Conservation (phyloP, 208 protist species). For the Acanthamoeba castellanii region DNA sequence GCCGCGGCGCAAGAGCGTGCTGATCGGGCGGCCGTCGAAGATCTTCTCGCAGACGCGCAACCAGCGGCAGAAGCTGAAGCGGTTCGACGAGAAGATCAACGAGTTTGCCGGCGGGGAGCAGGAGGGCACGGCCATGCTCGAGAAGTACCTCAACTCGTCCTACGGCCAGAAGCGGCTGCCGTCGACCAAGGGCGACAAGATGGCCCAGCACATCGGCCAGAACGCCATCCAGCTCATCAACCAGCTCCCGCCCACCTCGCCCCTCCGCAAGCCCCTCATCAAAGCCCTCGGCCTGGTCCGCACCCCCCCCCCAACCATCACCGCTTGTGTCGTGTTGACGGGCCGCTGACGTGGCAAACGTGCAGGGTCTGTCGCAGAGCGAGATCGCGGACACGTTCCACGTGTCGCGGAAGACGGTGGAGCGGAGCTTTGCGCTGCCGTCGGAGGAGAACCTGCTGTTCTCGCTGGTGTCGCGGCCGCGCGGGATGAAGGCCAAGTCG, state of each 20-base stretch:
- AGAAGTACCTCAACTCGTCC: constrained; percentile 68
- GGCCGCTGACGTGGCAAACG: too few species aligned
- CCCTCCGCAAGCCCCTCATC: constrained; percentile 49
- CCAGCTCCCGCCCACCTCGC: constrained; percentile 48
- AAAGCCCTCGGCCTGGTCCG: constrained; percentile 8
- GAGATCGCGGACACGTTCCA: constrained; percentile 43
- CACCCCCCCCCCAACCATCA: too few species aligned
- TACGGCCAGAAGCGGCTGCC: constrained; percentile 30
- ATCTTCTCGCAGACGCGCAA: constrained; percentile 43
- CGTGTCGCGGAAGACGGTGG: constrained; percentile 37
- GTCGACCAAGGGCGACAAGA: constrained; percentile 45
- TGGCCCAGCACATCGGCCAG: constrained; percentile 5
- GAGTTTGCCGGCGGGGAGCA: constrained; percentile 45
- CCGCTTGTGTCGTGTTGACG: too few species aligned
- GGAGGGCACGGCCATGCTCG: constrained; percentile 33
- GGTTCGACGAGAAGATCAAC: constrained; percentile 55
- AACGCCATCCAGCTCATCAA: constrained; percentile 32
- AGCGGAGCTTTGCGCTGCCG: constrained; percentile 49
- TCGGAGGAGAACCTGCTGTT: constrained; percentile 38
- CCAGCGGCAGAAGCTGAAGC: constrained; percentile 54
- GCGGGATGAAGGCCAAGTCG: constrained; percentile 3
- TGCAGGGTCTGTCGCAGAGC: constrained; percentile 27
- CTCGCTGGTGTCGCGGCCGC: constrained; percentile 10
- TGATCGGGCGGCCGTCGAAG: constrained; percentile 27
- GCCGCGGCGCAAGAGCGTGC: neutral